A percentile compares a stretch with the other conserved stretches of the same genome.
These are phyloP conservation scores for Aspergillus cristatus DNA, from an alignment of 495 filamentous ascomycete species.

Conservation along the genomic window DNA sequence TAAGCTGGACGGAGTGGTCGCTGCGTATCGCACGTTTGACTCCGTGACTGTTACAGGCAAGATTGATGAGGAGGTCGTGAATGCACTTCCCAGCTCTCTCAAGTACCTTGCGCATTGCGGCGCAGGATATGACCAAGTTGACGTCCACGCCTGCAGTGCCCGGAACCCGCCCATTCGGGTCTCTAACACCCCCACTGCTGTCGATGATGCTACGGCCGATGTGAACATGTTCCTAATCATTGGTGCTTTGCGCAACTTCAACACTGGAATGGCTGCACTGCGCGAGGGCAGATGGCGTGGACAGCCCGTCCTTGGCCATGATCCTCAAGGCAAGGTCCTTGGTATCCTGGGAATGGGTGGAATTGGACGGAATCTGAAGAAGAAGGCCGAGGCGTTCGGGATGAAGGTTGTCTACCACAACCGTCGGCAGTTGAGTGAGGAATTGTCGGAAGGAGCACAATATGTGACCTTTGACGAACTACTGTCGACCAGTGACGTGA, in stretches of 20 bases:
- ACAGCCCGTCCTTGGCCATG: conserved; percentile 43
- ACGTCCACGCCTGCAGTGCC: conserved; percentile 58
- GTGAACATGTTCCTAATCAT: conserved; percentile 68
- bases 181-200: conserved; percentile 71
- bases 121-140: conserved; percentile 76
- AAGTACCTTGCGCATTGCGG: conserved; percentile 50
- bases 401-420: conserved; percentile 68
- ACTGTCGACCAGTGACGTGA: conserved; percentile 56
- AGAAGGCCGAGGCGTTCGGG: conserved; percentile 49
- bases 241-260: conserved; percentile 65
- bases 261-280: conserved; percentile 50
- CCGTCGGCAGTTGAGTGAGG: conserved; percentile 40
- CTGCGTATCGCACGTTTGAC: conserved; percentile 68
- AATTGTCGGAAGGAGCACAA: conserved; percentile 49
- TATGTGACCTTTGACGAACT: conserved; percentile 65
- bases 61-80: conserved; percentile 58
- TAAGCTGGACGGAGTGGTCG: conserved; percentile 55
- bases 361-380: conserved; percentile 57
- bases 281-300: conserved; percentile 51
- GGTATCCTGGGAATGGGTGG: conserved; percentile 85
- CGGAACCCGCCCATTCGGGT: conserved; percentile 51
- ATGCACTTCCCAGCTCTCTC: conserved; percentile 44
- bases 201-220: conserved; percentile 77
- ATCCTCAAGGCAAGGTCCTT: conserved; percentile 56
- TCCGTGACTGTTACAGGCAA: conserved; percentile 59